Percentiles rank a stretch among this genome's conserved stretches.
Evolutionary conservation across 306 rosid genomes (phyloP).

Genomic region (Delonix regia): DNA sequence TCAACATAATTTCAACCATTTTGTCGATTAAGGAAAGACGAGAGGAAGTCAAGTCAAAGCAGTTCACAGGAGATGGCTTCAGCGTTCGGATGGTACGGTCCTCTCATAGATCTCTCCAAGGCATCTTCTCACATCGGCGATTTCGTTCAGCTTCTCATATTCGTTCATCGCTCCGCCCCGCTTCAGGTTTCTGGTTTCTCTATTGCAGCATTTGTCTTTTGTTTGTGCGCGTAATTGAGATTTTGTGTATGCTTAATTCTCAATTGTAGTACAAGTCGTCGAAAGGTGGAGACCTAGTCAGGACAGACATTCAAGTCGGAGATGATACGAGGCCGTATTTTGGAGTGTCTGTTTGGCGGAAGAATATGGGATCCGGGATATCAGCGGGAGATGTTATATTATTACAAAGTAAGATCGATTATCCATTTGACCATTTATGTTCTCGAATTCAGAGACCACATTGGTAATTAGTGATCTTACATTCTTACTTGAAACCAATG

Average conservation of each 20-base stretch:
- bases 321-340: slow-evolving; percentile 77
- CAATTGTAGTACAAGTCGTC: slow-evolving; percentile 56
- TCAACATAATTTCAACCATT: too few species aligned
- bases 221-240: not conserved
- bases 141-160: slow-evolving; percentile 56
- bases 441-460: not conserved
- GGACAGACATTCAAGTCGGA: slow-evolving; percentile 78
- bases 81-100: slow-evolving; percentile 87
- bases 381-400: slow-evolving; percentile 62
- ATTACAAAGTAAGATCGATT: slow-evolving; percentile 54
- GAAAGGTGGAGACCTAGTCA: slow-evolving; percentile 51
- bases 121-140: slow-evolving; percentile 65
- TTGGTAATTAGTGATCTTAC: not conserved
- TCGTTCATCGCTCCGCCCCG: slow-evolving; percentile 6
- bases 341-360: slow-evolving; percentile 73
- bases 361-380: slow-evolving; percentile 51
- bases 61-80: slow-evolving; percentile 47
- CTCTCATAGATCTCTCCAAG: slow-evolving; percentile 66
- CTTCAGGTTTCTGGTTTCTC: not conserved
- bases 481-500: not conserved
- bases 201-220: not conserved
- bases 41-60: not conserved
- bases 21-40: not conserved
- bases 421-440: not conserved
- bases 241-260: not conserved